Evolutionary conservation across 2,329 filamentous ascomycete species (phyloP).

Genomic region (Paecilomyces variotii): DNA sequence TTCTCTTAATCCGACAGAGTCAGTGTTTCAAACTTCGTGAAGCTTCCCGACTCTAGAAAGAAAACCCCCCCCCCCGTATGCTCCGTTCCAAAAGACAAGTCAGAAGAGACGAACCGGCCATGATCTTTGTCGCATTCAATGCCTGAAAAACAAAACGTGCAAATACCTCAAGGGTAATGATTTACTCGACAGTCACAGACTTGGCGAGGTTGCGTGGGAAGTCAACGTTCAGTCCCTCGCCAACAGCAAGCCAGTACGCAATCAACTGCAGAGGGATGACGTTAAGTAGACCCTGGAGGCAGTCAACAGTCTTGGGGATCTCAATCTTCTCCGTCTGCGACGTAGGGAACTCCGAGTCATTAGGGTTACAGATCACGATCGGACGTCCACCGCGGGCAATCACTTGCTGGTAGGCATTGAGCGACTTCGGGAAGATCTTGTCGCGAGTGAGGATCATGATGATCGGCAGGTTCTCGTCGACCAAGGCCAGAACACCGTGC

Average conservation of each 20-base stretch:
- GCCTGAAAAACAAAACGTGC: not conserved
- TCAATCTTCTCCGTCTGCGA: conserved; percentile 94
- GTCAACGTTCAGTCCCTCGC: conserved; percentile 93
- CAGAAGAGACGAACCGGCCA: not conserved
- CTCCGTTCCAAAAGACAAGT: not conserved
- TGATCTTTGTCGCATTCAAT: not conserved
- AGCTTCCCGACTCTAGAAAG: not conserved
- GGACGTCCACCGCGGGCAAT: conserved; percentile 92
- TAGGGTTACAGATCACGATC: conserved; percentile 95
- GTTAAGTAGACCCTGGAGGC: conserved; percentile 92
- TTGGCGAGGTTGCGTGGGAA: conserved; percentile 98
- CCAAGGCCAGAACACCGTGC: conserved; percentile 93
- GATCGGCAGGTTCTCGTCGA: conserved; percentile 97
- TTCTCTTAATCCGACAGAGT: not conserved
- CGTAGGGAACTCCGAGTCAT: conserved; percentile 79
- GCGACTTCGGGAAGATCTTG: conserved; percentile 93
- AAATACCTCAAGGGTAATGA: not conserved
- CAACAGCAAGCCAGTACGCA: conserved; percentile 96
- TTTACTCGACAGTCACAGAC: conserved; percentile 96
- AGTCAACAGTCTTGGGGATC: conserved; percentile 91
- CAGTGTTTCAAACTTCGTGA: not conserved
- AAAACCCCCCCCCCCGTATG: not conserved
- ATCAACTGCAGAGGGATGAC: conserved; percentile 96
- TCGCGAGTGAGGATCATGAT: conserved; percentile 99
- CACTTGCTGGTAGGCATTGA: conserved; percentile 99